Evolutionary conservation across 768 basidiomycete genomes (phyloP), one percentile per base, ranked within the genome.

Genomic region (Melanogaster broomeanus): DNA sequence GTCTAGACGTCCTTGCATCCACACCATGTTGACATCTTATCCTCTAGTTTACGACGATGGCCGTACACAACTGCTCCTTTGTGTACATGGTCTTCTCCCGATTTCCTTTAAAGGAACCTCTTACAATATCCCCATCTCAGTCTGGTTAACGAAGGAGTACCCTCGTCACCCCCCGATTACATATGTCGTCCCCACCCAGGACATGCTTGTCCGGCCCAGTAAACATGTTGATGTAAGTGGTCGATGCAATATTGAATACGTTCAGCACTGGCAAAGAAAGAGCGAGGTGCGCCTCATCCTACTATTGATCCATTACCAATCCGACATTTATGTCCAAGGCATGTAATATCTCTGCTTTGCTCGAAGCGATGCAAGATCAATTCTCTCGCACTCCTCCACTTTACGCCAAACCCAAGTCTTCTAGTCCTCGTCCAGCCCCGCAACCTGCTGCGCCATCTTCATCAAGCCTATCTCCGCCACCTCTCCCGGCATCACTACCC

Each of bases 81-180:
- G 92, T 57, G 61, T 96, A 3, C 90, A 97, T 63, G 97, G 97
- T 10, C 81, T 98, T 5, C 76, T 99, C 1, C 94, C 93, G 4
- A 97, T 99, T 59, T 70, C 80, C 0, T 96, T 84, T 73, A 80
- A 88, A 43, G 71, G 76, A 2, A 72, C 83, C 1, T 77, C 87
- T 2, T 99, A 99, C 77, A 93, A 99, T 69, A 98, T 98, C 61
- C 97, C 97, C 4, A 71, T 99, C 60, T 84, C 89, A 12, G 59
- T 96, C 54, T 98, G 95, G 94, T 59, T 98, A 37, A 79, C 93
- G 3, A 78, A 79, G 45, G 90, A 91, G 37, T 98, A 93, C 63
- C 96, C 96, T 4, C 76, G 79, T 38, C 75, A 76, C 12, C 85
- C 94, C 0, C 97, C 97, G 19, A 80, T 98, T 61, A 78, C 78